These are phyloP conservation scores for Mycothermus thermophilus DNA, from an alignment of 495 filamentous ascomycete species.

Conservation along the genomic window DNA sequence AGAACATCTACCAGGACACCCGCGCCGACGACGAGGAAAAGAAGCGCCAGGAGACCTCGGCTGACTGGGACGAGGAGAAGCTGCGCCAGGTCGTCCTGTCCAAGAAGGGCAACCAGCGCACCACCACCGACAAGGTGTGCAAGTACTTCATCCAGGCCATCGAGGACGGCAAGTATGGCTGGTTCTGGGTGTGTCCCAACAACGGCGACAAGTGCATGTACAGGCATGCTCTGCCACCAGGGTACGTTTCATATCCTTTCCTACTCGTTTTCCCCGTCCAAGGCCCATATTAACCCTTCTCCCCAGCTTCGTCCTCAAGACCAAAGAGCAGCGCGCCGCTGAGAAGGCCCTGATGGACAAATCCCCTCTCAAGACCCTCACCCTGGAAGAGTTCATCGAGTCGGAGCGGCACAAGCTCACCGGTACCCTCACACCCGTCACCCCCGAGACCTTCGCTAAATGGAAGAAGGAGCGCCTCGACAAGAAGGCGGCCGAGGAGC, in stretches of 20 bases:
- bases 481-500: slow-evolving; percentile 88
- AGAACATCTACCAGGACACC: slow-evolving; percentile 77
- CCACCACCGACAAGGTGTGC: slow-evolving; percentile 96
- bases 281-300: slow-evolving; percentile 2
- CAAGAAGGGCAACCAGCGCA: slow-evolving; percentile 94
- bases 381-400: slow-evolving; percentile 94
- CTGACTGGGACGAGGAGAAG: slow-evolving; percentile 96
- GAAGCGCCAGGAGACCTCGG: slow-evolving; percentile 87
- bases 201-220: slow-evolving; percentile 98
- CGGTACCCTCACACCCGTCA: slow-evolving; percentile 84
- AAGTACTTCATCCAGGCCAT: slow-evolving; percentile 98
- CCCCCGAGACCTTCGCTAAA: slow-evolving; percentile 73
- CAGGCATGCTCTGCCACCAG: slow-evolving; percentile 83
- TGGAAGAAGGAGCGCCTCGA: slow-evolving; percentile 91
- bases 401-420: slow-evolving; percentile 86
- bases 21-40: slow-evolving; percentile 60
- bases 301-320: slow-evolving; percentile 90
- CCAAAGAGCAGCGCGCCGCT: slow-evolving; percentile 86
- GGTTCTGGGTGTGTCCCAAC: slow-evolving; percentile 98
- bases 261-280: no score
- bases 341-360: slow-evolving; percentile 98
- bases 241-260: slow-evolving; percentile 52
- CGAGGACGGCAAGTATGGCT: slow-evolving; percentile 96
- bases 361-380: slow-evolving; percentile 84
- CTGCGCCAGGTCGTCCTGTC: slow-evolving; percentile 76